phyloP scores from a whole-genome alignment of 805 yeast species.

The Yarrowia sp. region DNA sequence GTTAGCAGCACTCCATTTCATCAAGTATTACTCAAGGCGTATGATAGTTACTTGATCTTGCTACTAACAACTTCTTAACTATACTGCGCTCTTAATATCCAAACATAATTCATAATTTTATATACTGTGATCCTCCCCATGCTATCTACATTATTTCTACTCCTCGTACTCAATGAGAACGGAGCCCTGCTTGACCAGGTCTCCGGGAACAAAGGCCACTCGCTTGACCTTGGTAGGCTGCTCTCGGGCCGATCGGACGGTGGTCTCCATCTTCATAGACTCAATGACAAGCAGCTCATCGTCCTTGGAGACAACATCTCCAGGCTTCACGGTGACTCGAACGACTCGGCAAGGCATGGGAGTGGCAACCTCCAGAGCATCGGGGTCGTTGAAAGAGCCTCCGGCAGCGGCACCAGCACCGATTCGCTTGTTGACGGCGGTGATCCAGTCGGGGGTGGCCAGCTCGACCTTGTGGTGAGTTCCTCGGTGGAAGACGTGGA shows the following conservation, averaged over 20 bases:
- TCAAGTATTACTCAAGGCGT: too few relatives aligned
- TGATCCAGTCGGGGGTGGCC: slow-evolving; percentile 47
- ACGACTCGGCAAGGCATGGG: slow-evolving; percentile 62
- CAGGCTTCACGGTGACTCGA: slow-evolving; percentile 44
- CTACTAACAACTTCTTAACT: background rate
- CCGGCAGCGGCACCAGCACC: slow-evolving; percentile 94
- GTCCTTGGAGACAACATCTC: slow-evolving; percentile 46
- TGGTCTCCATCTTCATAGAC: slow-evolving; percentile 50
- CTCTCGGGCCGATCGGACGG: slow-evolving; percentile 47
- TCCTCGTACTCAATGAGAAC: slow-evolving; percentile 48
- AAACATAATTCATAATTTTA: slow-evolving; percentile 31
- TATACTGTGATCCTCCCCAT: slow-evolving; percentile 33
- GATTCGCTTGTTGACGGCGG: slow-evolving; percentile 40
- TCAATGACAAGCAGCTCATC: slow-evolving; percentile 47
- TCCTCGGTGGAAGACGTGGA: slow-evolving; percentile 48
- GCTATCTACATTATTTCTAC: slow-evolving; percentile 35
- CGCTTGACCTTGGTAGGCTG: slow-evolving; percentile 45
- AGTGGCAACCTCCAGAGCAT: slow-evolving; percentile 99
- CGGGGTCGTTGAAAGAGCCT: slow-evolving; percentile 96
- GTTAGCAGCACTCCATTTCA: too few relatives aligned
- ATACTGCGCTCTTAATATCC: background rate
- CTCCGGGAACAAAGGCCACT: slow-evolving; percentile 46
- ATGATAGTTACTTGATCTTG: too few relatives aligned
- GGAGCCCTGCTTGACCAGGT: slow-evolving; percentile 48
- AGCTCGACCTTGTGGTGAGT: slow-evolving; percentile 44